Base-by-base conservation (phyloP, 352 stramenopile species). In the Phytophthora constricta region DNA sequence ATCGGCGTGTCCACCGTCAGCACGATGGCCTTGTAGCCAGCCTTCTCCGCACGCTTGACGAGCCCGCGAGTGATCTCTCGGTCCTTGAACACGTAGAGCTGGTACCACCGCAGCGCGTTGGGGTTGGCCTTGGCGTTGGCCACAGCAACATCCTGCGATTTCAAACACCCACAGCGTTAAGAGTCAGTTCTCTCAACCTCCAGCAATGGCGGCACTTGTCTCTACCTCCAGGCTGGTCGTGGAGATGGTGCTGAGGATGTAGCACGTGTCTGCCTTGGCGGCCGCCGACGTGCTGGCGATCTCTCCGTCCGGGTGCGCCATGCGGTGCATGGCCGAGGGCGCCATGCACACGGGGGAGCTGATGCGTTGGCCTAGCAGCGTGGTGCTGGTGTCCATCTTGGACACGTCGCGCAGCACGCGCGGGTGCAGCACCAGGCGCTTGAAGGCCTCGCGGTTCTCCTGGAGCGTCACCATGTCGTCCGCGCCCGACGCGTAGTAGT, bases 1-100 rank as follows among this genome's bases (percentile, higher is more conserved):
- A 97, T 95, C 4, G 96, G 97, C 58, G 97, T 98, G 72, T 99
- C 96, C 16, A 98, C 96, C 8, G 96, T 99, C 8, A 99, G 77
- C 42, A 98, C 96, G 56, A 98, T 91, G 49, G 98, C 97, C 62
- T 97, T 97, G 66, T 95, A 97, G n/a, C 96, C 95, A 16, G 97
- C 96, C n/a, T 92, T 86, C 73, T 98, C 96, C 5, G 91, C 90
- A 33, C 91, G 79, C 26, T 78, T 52, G 34, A 99, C 86, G 13
- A 98, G 93, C 41, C 97, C 86, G 33, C 87, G 91, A 9, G 97
- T 97, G 42, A 98, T 84, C 60, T 98, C 84, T 97, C 85, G 80
- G 78, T 93, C 83, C 52, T 97, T 97, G 81, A 98, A 98, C n/a
- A 99, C 94, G 73, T 99, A 99, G 33, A 99, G 83, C 68, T 99